A percentile compares a stretch with the other conserved stretches of the same genome.
These are phyloP conservation scores for Ophiognomonia clavigignenti-juglandacearum DNA, from an alignment of 2,329 filamentous ascomycete genomes.

Conservation along the genomic window DNA sequence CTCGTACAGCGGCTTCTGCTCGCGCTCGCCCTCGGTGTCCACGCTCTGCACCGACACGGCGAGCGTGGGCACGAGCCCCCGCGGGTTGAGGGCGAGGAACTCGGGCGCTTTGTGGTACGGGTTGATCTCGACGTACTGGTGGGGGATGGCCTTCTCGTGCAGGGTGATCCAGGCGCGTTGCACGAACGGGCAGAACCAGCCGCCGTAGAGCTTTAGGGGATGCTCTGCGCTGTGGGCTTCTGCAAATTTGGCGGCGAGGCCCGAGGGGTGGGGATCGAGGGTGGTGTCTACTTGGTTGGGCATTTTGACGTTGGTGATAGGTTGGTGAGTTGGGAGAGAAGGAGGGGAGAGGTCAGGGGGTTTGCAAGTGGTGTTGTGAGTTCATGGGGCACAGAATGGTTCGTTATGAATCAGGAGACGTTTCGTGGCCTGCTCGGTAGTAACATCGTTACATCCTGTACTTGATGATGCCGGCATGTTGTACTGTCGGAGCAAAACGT, in stretches of 20 bases:
- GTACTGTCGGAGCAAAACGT: no score
- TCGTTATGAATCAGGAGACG: no score
- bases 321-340: no score
- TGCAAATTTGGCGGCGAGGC: constrained; percentile 43
- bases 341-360: no score
- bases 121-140: constrained; percentile 75
- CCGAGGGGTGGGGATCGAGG: constrained; percentile 41
- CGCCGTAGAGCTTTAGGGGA: constrained; percentile 62
- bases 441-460: no score
- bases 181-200: constrained; percentile 70
- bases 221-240: constrained; percentile 41
- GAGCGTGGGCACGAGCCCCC: constrained; percentile 70
- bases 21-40: constrained; percentile 21
- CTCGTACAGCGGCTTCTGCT: constrained; percentile 62
- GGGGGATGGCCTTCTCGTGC: constrained; percentile 66
- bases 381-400: no score
- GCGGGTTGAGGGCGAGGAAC: constrained; percentile 67
- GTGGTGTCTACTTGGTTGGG: constrained; percentile 40
- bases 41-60: constrained; percentile 42
- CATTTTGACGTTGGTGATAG: no score
- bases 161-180: constrained; percentile 71
- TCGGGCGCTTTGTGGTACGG: constrained; percentile 68
- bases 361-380: no score
- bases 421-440: no score
- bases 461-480: no score